These are phyloP conservation scores for Hypomyces rosellus DNA, from an alignment of 2,329 filamentous ascomycete species.

Conservation along the genomic window DNA sequence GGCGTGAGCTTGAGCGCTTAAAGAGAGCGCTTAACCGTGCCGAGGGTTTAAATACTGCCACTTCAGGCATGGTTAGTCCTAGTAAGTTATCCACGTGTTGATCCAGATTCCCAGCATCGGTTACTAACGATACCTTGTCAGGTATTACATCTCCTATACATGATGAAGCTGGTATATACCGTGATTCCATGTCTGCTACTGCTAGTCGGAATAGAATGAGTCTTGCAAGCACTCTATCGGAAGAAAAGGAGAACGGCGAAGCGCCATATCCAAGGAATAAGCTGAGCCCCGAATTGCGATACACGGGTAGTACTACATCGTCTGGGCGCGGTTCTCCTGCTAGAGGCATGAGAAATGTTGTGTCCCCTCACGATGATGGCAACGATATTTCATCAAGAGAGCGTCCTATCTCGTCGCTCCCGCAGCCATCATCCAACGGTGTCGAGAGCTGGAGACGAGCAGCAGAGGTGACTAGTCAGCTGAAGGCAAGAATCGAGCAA, in stretches of 20 bases:
- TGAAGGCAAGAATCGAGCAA: slow-evolving; percentile 96
- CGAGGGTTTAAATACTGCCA: slow-evolving; percentile 39
- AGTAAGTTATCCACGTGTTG: slow-evolving; percentile 16
- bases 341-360: slow-evolving; percentile 42
- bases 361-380: slow-evolving; percentile 26
- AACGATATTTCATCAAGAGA: slow-evolving; percentile 26
- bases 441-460: slow-evolving; percentile 92
- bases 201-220: slow-evolving; percentile 49
- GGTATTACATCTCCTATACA: slow-evolving; percentile 45
- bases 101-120: neutral
- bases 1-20: slow-evolving; percentile 83
- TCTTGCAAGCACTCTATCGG: slow-evolving; percentile 59
- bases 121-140: slow-evolving; percentile 16
- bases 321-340: slow-evolving; percentile 56
- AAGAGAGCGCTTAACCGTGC: slow-evolving; percentile 74
- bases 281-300: slow-evolving; percentile 49
- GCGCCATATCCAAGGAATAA: slow-evolving; percentile 42
- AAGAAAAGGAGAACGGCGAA: slow-evolving; percentile 71
- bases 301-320: slow-evolving; percentile 42
- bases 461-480: slow-evolving; percentile 92
- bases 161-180: slow-evolving; percentile 56
- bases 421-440: slow-evolving; percentile 27
- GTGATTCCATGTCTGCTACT: slow-evolving; percentile 40
- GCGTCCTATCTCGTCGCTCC: slow-evolving; percentile 30
- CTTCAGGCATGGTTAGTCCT: slow-evolving; percentile 33